Evolutionary conservation across 805 yeast genomes (phyloP).

Genomic region (Priceomyces melissophilus): DNA sequence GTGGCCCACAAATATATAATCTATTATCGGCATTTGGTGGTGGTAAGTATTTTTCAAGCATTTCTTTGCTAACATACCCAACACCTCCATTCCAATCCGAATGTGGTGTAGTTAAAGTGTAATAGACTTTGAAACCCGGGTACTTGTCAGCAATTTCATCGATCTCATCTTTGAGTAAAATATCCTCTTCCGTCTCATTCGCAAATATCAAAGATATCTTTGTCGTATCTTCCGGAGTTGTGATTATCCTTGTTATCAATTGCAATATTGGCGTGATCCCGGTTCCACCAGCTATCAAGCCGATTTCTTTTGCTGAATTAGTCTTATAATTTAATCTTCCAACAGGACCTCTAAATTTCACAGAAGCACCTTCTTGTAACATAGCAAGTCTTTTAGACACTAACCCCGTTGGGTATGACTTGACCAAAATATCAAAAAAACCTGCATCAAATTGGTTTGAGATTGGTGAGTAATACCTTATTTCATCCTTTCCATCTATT

Average conservation of each 20-base stretch:
- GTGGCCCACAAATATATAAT: slow-evolving; percentile 73
- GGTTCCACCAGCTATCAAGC: slow-evolving; percentile 79
- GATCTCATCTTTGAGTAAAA: slow-evolving; percentile 65
- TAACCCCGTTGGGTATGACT: slow-evolving; percentile 68
- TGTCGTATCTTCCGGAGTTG: slow-evolving; percentile 65
- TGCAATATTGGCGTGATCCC: slow-evolving; percentile 91
- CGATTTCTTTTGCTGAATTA: slow-evolving; percentile 61
- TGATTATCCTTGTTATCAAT: slow-evolving; percentile 65
- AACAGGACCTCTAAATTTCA: slow-evolving; percentile 75
- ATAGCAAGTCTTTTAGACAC: slow-evolving; percentile 67
- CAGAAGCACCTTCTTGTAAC: slow-evolving; percentile 60
- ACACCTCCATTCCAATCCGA: slow-evolving; percentile 52
- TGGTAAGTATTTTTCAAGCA: slow-evolving; percentile 55
- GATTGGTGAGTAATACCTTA: slow-evolving; percentile 75
- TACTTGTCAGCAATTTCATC: slow-evolving; percentile 64
- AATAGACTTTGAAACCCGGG: slow-evolving; percentile 59
- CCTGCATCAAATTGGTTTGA: slow-evolving; percentile 69
- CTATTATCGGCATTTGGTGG: slow-evolving; percentile 45
- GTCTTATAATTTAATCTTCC: slow-evolving; percentile 61
- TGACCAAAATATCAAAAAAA: slow-evolving; percentile 71
- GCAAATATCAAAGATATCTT: slow-evolving; percentile 63
- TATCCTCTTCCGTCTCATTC: slow-evolving; percentile 74
- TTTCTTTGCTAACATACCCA: slow-evolving; percentile 60
- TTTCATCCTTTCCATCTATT: slow-evolving; percentile 49
- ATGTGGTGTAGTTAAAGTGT: slow-evolving; percentile 49